Base-by-base conservation (phyloP, 495 filamentous ascomycete species). In the Podospora tetraspora region DNA sequence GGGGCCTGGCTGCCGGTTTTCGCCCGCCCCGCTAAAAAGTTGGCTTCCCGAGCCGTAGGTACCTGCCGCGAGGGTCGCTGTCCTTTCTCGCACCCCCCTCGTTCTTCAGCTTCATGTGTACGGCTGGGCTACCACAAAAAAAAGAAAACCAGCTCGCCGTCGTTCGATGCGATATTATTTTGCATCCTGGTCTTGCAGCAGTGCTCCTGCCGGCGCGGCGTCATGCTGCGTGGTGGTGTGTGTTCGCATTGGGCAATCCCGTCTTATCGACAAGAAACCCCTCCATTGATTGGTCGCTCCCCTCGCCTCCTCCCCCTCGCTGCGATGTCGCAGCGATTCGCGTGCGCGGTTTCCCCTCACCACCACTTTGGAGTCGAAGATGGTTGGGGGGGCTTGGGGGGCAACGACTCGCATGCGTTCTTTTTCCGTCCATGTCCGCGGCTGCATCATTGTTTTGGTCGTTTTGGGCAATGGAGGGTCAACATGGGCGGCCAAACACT, bases 1-100 rank as follows among this genome's bases (percentile, higher is more conserved):
- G n/a, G n/a, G n/a, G 27, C 27, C 27, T 5, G 43, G n/a, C 43
- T 61, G 65, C 65, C 65, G 65, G 65, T 66, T 61, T 66, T 66
- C 65, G 65, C 57, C 60, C 21, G 24, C 43, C 43, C 43, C 43
- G n/a, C 43, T 52, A 52, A 52, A 52, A 52, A 52, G 43, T 52
- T n/a, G 43, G 6, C 43, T 52, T n/a, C 43, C 8, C 29, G 34
- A 12, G 34, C 34, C 34, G 34, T 43, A 16, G 34, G 13, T 16
- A 43, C 34, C 34, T 43, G 34, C 34, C 34, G 34, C 34, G 37
- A 43, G 13, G 37, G 43, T 52, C 43, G 43, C 43, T n/a, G 16
- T 52, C 43, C 43, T 52, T 52, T 52, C 43, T 52, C 43, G n/a
- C n/a, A n/a, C 43, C 43, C 19, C 16, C 6, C 6, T n/a, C 43